Conservation (phyloP, 2,329 filamentous ascomycete species). For the Botrytis pseudocinerea region DNA sequence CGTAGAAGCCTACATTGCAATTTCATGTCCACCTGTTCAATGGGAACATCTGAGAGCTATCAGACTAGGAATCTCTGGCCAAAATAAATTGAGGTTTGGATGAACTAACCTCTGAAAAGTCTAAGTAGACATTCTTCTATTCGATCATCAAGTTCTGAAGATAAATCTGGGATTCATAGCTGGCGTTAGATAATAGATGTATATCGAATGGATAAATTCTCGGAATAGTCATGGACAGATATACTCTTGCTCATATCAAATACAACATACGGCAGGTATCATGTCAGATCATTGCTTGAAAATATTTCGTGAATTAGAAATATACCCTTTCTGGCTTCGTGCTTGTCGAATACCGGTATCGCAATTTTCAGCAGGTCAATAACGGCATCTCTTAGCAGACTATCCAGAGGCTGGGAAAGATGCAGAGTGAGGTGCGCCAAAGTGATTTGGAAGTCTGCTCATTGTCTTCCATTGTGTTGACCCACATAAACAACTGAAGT, state of each 20-base stretch:
- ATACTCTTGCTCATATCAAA: neutral
- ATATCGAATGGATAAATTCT: neutral
- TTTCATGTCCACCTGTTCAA: neutral
- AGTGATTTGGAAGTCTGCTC: conserved; percentile 7
- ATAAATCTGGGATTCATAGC: neutral
- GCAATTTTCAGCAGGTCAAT: neutral
- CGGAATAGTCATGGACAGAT: no score
- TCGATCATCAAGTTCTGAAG: no score
- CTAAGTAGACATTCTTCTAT: neutral
- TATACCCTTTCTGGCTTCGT: neutral
- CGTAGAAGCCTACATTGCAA: neutral
- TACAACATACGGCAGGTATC: neutral
- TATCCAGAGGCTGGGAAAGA: conserved; percentile 26
- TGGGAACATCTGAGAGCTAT: neutral
- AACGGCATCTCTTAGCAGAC: conserved; percentile 20
- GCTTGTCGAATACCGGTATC: no score
- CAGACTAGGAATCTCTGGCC: neutral
- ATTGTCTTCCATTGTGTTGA: neutral
- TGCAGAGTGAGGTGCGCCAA: conserved; percentile 28
- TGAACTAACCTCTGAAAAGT: neutral
- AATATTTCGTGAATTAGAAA: neutral
- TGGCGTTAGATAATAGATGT: neutral
- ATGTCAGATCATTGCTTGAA: neutral
- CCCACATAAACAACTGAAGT: neutral
- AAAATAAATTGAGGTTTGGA: neutral